These are phyloP conservation scores for Coemansia sp. DNA, from an alignment of 192 early-diverging fungal species.

Conservation along the genomic window DNA sequence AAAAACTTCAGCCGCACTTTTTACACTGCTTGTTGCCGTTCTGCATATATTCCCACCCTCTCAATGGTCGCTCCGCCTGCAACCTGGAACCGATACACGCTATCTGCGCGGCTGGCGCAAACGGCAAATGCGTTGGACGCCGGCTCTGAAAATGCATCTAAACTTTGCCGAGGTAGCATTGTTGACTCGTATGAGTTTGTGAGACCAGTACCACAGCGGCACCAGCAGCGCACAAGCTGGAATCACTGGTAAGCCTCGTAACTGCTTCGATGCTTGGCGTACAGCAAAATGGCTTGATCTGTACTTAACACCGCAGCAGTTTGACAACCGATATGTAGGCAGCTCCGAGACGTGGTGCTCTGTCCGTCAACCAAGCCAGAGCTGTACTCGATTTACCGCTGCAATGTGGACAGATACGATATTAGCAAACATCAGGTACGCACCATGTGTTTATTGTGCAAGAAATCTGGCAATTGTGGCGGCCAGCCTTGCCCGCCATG, in stretches of 20 bases:
- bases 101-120: slow-evolving; percentile 9
- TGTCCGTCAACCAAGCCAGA: slow-evolving; percentile 72
- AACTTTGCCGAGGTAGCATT: slow-evolving; percentile 33
- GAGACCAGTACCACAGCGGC: slow-evolving; percentile 63
- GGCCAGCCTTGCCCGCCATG: neutral
- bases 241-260: slow-evolving; percentile 76
- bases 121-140: neutral
- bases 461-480: neutral
- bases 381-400: slow-evolving; percentile 71
- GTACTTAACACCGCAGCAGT: neutral
- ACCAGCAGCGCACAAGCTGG: slow-evolving; percentile 80
- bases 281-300: neutral
- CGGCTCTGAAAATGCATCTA: slow-evolving; percentile 6
- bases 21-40: neutral
- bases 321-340: slow-evolving; percentile 58
- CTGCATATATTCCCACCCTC: neutral
- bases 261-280: neutral
- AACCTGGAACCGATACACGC: slow-evolving; percentile 37
- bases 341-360: slow-evolving; percentile 84
- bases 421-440: slow-evolving; percentile 48
- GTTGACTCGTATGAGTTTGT: slow-evolving; percentile 63
- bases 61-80: slow-evolving; percentile 39
- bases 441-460: neutral
- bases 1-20: neutral
- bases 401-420: slow-evolving; percentile 57